Base-by-base conservation (phyloP, 192 early-diverging fungal genomes). In the Backusella psychrophila region DNA sequence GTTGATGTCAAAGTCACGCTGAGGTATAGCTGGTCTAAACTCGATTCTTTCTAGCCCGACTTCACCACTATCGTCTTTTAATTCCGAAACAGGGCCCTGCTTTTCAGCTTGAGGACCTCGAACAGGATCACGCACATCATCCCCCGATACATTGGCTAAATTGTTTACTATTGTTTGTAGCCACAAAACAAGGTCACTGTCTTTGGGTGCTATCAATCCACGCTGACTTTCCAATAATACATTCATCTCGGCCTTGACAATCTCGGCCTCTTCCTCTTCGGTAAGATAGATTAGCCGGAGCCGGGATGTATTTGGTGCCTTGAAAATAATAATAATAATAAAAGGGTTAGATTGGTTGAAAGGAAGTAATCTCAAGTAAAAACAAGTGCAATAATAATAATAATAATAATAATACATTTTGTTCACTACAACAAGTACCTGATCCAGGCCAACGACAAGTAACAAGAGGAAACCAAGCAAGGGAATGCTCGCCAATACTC, bases 251-350 rank as follows among this genome's bases (percentile, higher is more conserved):
- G 71, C 63, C 31, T 84, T 63, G 15, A 86, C 75, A 46, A 85
- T 46, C 29, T 79, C 78, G 17, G 78, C 12, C 65, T 89, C 87
- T 74, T 89, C 87, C 73, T 86, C 81, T 76, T 87, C 85, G 23
- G 49, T 83, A 9, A 85, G 75, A 66, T 84, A 87, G 19, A 84
- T 52, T 44, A 89, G 78, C 66, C 88, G 78, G 75, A 84, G 80
- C 72, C 88, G 73, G 15, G 81, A 82, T 1, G 88, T 89, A 66
- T 89, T 86, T 63, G 88, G 88, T 34, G 88, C 88, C 69, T 82
- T 39, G 14, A 6, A 11, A 17, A 63, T 5, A 21, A 68, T 0
- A 33, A 68, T 9, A 33, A 36, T 34, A 38, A n/a, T 17, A n/a
- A n/a, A n/a, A n/a, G n/a, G 29, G 26, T 68, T 68, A 35, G 66